Evolutionary conservation across 2,329 filamentous ascomycete species (phyloP).

Genomic region (Aspergillus costaricaensis): DNA sequence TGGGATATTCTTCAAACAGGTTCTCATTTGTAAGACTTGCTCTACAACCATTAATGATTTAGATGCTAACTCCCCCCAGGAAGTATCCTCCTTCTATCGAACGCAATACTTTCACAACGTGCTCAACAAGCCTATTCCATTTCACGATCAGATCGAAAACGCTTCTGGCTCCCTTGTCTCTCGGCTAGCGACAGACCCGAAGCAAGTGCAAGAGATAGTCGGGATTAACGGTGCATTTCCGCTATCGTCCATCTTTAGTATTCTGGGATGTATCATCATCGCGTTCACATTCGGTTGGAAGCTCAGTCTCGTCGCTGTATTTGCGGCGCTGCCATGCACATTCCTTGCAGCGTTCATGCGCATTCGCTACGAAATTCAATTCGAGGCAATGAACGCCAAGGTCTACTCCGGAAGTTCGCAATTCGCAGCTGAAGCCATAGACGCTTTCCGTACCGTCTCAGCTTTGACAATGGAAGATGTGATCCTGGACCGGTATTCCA

Average conservation of each 20-base stretch:
- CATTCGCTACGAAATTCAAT: slow-evolving; percentile 66
- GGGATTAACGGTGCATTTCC: slow-evolving; percentile 51
- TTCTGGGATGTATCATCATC: slow-evolving; percentile 66
- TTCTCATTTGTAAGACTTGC: slow-evolving; percentile 50
- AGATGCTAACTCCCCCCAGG: too few relatives aligned
- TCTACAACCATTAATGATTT: too few relatives aligned
- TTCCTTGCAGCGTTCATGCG: slow-evolving; percentile 53
- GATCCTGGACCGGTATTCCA: slow-evolving; percentile 63
- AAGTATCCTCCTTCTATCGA: slow-evolving; percentile 8
- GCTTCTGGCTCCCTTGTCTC: slow-evolving; percentile 16
- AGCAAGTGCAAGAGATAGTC: slow-evolving; percentile 53
- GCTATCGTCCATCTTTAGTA: slow-evolving; percentile 65
- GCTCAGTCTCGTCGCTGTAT: slow-evolving; percentile 66
- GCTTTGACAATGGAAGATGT: slow-evolving; percentile 69
- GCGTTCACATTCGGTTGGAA: slow-evolving; percentile 77
- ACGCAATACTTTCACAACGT: slow-evolving; percentile 17
- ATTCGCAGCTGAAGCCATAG: slow-evolving; percentile 73
- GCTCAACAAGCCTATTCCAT: slow-evolving; percentile 12
- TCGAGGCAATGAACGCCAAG: slow-evolving; percentile 67
- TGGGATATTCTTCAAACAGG: slow-evolving; percentile 50
- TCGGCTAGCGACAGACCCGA: slow-evolving; percentile 45
- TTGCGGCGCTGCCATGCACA: slow-evolving; percentile 58
- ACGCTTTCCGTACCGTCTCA: slow-evolving; percentile 71
- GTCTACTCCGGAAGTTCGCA: slow-evolving; percentile 72
- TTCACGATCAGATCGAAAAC: slow-evolving; percentile 16